Conservation (phyloP, 345 rosid genomes). For the Salix udensis region DNA sequence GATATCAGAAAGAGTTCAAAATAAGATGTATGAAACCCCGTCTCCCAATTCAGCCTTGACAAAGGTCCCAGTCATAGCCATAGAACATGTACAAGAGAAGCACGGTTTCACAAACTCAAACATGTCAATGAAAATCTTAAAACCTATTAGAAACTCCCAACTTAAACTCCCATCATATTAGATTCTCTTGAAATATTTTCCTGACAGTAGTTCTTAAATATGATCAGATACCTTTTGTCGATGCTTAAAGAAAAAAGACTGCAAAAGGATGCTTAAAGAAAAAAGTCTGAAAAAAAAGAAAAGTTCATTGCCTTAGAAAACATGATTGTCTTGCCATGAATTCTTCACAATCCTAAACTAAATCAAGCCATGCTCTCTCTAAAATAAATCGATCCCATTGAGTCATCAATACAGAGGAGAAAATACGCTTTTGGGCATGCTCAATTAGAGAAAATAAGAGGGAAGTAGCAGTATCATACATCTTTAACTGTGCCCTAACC, state of each 20-base stretch:
- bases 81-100: not conserved
- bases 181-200: not conserved
- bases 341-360: not conserved
- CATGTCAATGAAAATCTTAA: not conserved
- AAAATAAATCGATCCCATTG: not conserved
- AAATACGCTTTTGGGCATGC: not conserved
- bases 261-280: not conserved
- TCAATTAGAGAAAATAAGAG: not conserved
- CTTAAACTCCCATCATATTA: not conserved
- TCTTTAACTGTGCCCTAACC: not conserved
- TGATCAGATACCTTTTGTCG: not conserved
- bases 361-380: constrained; percentile 10
- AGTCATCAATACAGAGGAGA: not conserved
- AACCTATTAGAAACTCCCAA: not conserved
- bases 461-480: not conserved
- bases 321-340: not conserved
- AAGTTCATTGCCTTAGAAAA: not conserved
- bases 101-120: not conserved
- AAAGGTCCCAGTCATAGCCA: not conserved
- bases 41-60: not conserved
- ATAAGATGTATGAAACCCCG: not conserved
- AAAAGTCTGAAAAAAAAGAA: not conserved
- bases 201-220: not conserved
- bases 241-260: not conserved
- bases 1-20: not conserved